phyloP scores from a whole-genome alignment of 2,329 filamentous ascomycete species.

The Penicillium freii region DNA sequence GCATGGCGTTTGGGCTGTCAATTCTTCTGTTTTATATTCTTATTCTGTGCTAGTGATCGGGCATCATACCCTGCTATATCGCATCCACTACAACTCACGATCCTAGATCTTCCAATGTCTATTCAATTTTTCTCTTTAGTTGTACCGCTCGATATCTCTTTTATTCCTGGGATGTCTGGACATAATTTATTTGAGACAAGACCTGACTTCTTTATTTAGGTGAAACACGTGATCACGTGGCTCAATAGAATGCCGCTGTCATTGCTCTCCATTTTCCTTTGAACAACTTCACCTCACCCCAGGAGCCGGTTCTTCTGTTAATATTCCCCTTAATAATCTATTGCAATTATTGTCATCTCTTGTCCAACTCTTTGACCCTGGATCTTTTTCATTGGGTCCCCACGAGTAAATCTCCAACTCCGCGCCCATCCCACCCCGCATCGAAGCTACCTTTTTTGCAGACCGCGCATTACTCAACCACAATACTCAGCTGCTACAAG shows the following conservation, averaged over 20 bases:
- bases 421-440: slow-evolving; percentile 20
- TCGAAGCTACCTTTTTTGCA: slow-evolving; percentile 14
- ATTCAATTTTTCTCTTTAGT: background rate
- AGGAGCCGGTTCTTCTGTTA: slow-evolving; percentile 24
- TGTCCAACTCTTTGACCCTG: background rate
- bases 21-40: slow-evolving; percentile 16
- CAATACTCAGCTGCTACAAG: slow-evolving; percentile 23
- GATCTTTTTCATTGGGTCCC: slow-evolving; percentile 3
- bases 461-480: slow-evolving; percentile 3
- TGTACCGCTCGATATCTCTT: background rate
- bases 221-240: slow-evolving; percentile 20
- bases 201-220: background rate
- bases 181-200: background rate
- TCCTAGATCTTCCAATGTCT: slow-evolving; percentile 10
- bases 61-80: slow-evolving; percentile 37
- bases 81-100: slow-evolving; percentile 28
- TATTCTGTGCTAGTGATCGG: slow-evolving; percentile 27
- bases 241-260: background rate
- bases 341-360: background rate
- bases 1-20: slow-evolving; percentile 35
- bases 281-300: slow-evolving; percentile 1
- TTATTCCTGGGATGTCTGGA: background rate
- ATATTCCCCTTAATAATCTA: slow-evolving; percentile 2
- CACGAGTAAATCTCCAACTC: slow-evolving; percentile 21
- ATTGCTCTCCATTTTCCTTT: slow-evolving; percentile 8